Evolutionary conservation across 495 filamentous ascomycete species (phyloP).

Genomic region (Penicillium ochrochloron): DNA sequence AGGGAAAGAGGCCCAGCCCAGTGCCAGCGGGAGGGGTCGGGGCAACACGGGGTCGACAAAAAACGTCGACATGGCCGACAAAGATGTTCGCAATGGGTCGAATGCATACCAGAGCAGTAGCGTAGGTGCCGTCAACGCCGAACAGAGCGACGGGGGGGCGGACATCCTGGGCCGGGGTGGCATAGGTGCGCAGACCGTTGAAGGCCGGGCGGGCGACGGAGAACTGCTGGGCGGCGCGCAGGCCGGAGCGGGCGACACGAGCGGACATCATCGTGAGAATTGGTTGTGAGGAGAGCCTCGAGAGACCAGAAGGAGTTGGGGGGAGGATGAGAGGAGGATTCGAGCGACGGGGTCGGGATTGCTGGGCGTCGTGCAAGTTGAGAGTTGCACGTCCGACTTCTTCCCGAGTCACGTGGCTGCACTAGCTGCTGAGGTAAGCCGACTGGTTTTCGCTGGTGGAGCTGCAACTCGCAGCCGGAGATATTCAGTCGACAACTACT

Average conservation of each 20-base stretch:
- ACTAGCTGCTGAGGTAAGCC: constrained; percentile 31
- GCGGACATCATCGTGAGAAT: constrained; percentile 49
- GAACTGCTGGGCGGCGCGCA: constrained; percentile 55
- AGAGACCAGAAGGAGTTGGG: constrained; percentile 26
- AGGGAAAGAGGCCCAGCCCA: not conserved
- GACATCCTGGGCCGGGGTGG: constrained; percentile 69
- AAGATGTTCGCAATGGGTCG: constrained; percentile 11
- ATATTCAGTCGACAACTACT: not conserved
- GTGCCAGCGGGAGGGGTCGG: constrained; percentile 21
- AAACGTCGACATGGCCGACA: constrained; percentile 16
- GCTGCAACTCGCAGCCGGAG: not conserved
- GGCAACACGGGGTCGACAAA: constrained; percentile 37
- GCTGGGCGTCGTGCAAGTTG: constrained; percentile 39
- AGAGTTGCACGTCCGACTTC: constrained; percentile 46
- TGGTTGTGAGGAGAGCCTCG: constrained; percentile 34
- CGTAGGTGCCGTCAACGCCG: constrained; percentile 97
- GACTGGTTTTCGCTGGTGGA: constrained; percentile 11
- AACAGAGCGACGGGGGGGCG: constrained; percentile 90
- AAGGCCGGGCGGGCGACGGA: constrained; percentile 51
- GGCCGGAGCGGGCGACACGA: constrained; percentile 54
- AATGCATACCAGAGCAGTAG: constrained; percentile 84
- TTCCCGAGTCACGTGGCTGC: constrained; percentile 48
- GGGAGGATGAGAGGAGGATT: constrained; percentile 33
- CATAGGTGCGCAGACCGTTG: constrained; percentile 69
- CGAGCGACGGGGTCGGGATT: constrained; percentile 37